Base-by-base conservation (phyloP, 345 rosid genomes). In the Limnanthes douglasii region DNA sequence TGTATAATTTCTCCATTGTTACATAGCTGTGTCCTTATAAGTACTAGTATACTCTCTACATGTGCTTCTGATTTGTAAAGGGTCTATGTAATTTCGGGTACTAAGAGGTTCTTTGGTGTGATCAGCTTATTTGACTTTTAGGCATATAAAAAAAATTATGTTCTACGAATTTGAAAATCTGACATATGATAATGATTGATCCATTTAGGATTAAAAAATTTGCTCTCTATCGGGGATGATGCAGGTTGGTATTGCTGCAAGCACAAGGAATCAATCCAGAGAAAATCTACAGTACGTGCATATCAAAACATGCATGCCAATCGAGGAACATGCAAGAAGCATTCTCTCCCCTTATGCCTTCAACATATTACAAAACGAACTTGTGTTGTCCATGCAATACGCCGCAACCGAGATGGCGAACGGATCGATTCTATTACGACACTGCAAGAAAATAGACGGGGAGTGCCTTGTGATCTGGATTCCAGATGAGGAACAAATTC, bases 271-370 rank as follows among this genome's bases (percentile, higher is more conserved):
- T 47, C 69, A 51, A 51, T 38, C 34, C 28, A 33, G 39, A 33
- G 66, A 62, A 33, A 55, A 20, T 17, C 41, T 68, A 46, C 76
- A 60, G 43, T 69, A 70, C 41, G 37, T 63, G 56, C 68, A 41
- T 44, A 28, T 61, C 43, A 83, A 72, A 56, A 79, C 97, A 16
- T 66, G 70, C 66, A 63, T 70, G 65, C 95, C 90, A 28, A 73
- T 78, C 39, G 97, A 86, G 66, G 86, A 73, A 51, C 90, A 83
- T 20, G 93, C 93, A 20, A 68, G 84, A 21, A 65, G 53, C 32
- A 29, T 79, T 48, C 76, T 83, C 27, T 68, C 90, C 34, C 92
- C 93, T 32, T 83, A 61, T 40, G 93, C 97, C 28, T 88, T 88
- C 43, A 69, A 54, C 18, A 41, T 66, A 15, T 58, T 76, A 21